Percentiles rank a stretch among this genome's conserved stretches.
phyloP scores from a whole-genome alignment of 2,329 filamentous ascomycete species.

The Aspergillus neotritici region DNA sequence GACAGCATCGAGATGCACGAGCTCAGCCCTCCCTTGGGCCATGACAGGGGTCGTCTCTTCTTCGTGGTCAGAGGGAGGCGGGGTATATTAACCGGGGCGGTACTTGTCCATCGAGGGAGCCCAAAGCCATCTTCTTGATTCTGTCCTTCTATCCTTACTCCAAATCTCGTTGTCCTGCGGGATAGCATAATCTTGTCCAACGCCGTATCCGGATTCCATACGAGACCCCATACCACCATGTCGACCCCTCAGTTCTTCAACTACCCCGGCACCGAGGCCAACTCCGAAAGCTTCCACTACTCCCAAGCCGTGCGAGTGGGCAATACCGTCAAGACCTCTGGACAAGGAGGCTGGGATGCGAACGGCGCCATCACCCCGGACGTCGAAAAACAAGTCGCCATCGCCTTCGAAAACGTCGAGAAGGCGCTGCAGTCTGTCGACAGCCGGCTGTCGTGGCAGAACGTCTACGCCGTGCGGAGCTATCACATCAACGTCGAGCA shows the following conservation, averaged over 20 bases:
- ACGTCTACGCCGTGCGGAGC: constrained; percentile 17
- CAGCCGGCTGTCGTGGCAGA: constrained; percentile 10
- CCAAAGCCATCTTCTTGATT: too few species aligned
- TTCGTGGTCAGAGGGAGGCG: too few species aligned
- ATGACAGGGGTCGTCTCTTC: too few species aligned
- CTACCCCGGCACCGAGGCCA: neutral
- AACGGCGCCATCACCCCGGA: constrained; percentile 2
- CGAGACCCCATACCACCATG: neutral
- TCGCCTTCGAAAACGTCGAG: constrained; percentile 18
- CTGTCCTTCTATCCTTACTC: too few species aligned
- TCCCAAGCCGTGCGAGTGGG: neutral
- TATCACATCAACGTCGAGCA: constrained; percentile 16
- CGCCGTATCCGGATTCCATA: neutral
- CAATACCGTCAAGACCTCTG: constrained; percentile 1
- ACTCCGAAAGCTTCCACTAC: constrained; percentile 1
- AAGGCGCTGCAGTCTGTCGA: constrained; percentile 12
- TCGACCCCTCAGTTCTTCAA: neutral
- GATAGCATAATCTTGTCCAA: too few species aligned
- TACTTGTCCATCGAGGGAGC: too few species aligned
- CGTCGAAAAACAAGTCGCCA: constrained; percentile 10
- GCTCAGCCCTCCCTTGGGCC: too few species aligned
- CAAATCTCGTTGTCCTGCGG: too few species aligned
- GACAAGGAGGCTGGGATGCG: constrained; percentile 1
- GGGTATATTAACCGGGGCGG: too few species aligned
- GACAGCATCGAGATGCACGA: too few species aligned